Base-by-base conservation (phyloP, 345 rosid species). In the Murraya koenigii region DNA sequence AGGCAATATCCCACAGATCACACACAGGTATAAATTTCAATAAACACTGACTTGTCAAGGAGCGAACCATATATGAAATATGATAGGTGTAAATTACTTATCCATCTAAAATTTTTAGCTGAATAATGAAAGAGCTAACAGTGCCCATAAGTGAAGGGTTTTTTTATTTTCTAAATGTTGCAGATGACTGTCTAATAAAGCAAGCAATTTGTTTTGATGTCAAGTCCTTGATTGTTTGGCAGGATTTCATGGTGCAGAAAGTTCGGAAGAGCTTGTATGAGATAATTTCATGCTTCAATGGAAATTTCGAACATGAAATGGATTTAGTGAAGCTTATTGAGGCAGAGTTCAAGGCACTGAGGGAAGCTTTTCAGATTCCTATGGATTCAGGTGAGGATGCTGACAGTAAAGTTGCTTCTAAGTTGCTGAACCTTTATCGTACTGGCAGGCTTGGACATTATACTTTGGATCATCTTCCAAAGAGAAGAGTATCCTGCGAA, bases 401-500 rank as follows among this genome's bases (percentile, higher is more conserved):
- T 70, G 38, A 70, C 23, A 14, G 63, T 41, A 88, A 73, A 75
- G 91, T 90, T 74, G 91, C 90, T 62, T 69, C 78, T 23, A 94
- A 90, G 88, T 67, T 94, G 75, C 80, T 92, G 65, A 90, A 91
- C 85, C 78, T 94, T n/a, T 92, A 79, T 71, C 92, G 93, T 26
- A 92, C 92, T n/a, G 98, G 95, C 71, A 88, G 97, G 84, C 90
- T 94, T 49, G 98, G 94, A 61, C 97, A 85, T 73, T 88, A 87
- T 80, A 89, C 91, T 7, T 54, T 94, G 69, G 98, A 94, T 71
- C 68, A 73, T 67, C 76, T 83, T 78, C 80, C 90, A 17, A 52
- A 52, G 56, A 52, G 15, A 7, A 17, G n/a, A 74, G 67, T 19
- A 14, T 3, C 15, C 0, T 72, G 11, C 26, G 10, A 54, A 25